phyloP scores from a whole-genome alignment of 2,329 filamentous ascomycete genomes.

The Arthrobotrys sinensis region DNA sequence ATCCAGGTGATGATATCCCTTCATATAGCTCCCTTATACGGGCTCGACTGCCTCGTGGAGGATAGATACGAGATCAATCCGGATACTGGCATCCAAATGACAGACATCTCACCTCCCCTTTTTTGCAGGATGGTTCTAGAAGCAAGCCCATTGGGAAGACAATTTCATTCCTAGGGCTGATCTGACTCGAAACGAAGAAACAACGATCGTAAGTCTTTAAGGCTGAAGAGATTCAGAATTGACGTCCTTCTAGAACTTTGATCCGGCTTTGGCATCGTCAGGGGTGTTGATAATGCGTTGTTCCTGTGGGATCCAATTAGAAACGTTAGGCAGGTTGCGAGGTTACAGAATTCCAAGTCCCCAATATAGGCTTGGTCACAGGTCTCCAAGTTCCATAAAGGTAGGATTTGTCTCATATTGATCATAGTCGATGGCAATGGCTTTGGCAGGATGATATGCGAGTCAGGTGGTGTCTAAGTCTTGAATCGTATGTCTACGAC shows the following conservation, averaged over 20 bases:
- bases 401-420: slow-evolving; percentile 39
- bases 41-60: neutral
- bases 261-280: slow-evolving; percentile 12
- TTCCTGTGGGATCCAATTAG: slow-evolving; percentile 23
- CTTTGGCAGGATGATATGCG: slow-evolving; percentile 7
- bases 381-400: slow-evolving; percentile 11
- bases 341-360: slow-evolving; percentile 17
- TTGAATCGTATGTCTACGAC: slow-evolving; percentile 28
- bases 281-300: slow-evolving; percentile 19
- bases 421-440: neutral
- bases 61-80: neutral
- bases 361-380: slow-evolving; percentile 29
- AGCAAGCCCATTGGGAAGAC: neutral
- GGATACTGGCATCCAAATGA: slow-evolving; percentile 5
- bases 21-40: neutral
- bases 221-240: slow-evolving; percentile 9
- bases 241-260: slow-evolving; percentile 21
- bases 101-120: slow-evolving; percentile 7
- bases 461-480: slow-evolving; percentile 20
- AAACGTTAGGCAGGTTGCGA: slow-evolving; percentile 27
- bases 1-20: neutral
- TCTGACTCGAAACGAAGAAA: slow-evolving; percentile 21
- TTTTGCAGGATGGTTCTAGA: slow-evolving; percentile 10
- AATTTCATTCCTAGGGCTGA: neutral
- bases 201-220: slow-evolving; percentile 17